Evolutionary conservation across 768 basidiomycete species (phyloP).

Genomic region (Favolaschia claudopus): DNA sequence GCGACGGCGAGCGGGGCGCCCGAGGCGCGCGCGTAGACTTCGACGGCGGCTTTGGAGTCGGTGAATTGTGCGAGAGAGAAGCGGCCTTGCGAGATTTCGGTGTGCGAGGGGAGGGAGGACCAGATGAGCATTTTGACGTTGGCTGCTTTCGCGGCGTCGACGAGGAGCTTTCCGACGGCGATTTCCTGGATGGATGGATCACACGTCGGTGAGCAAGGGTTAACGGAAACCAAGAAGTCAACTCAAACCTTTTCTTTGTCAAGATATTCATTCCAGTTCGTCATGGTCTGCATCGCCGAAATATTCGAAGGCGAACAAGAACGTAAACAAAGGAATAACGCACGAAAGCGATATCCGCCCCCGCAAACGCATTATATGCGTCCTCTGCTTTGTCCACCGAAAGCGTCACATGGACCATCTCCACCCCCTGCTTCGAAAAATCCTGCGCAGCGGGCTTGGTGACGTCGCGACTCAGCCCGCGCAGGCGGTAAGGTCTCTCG

Average conservation of each 20-base stretch:
- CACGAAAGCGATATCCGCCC: conserved; percentile 14
- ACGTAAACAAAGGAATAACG: not conserved
- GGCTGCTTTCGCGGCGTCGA: conserved; percentile 11
- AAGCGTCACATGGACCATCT: not conserved
- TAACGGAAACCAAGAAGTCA: not conserved
- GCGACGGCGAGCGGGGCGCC: conserved; percentile 7
- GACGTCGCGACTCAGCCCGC: conserved; percentile 13
- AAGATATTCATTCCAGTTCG: conserved; percentile 5
- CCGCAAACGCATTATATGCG: not conserved
- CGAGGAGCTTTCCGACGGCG: conserved; percentile 9
- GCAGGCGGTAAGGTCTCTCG: conserved; percentile 6
- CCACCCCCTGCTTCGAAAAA: not conserved
- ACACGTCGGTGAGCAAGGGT: no score
- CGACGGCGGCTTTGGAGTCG: conserved; percentile 6
- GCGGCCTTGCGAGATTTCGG: not conserved
- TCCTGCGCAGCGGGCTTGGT: not conserved
- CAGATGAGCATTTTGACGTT: conserved; percentile 13
- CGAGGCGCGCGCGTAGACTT: not conserved
- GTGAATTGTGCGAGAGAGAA: not conserved
- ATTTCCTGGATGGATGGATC: conserved; percentile 20
- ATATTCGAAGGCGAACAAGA: not conserved
- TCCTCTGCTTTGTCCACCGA: not conserved
- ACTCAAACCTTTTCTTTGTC: not conserved
- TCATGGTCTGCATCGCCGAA: conserved; percentile 14
- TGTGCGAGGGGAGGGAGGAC: conserved; percentile 10